Percentiles rank a stretch among this genome's conserved stretches.
phyloP scores from a whole-genome alignment of 257 asterid genomes.

The Mentha longifolia region DNA sequence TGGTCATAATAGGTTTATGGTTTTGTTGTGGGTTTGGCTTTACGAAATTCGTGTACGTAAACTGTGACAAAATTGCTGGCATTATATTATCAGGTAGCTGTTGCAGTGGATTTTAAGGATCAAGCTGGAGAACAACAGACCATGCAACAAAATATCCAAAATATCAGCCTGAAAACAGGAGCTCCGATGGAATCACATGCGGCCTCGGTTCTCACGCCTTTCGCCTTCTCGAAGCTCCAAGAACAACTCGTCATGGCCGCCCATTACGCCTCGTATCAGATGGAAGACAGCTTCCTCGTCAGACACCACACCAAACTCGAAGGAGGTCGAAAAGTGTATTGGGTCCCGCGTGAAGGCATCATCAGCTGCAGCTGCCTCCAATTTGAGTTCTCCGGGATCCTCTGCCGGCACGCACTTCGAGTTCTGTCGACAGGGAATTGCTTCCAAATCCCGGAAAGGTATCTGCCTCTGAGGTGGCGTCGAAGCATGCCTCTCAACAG shows the following conservation, averaged over 20 bases:
- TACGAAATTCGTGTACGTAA: too few relatives aligned
- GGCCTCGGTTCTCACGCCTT: conserved; percentile 86
- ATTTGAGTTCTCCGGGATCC: conserved; percentile 90
- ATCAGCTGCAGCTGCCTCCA: conserved; percentile 92
- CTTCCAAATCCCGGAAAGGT: conserved; percentile 90
- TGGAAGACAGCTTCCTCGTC: conserved; percentile 77
- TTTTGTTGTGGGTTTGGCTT: not conserved
- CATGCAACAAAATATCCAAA: conserved; percentile 96
- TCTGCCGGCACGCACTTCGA: conserved; percentile 90
- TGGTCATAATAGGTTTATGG: too few relatives aligned
- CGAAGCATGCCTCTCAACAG: conserved; percentile 52
- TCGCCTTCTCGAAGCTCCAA: conserved; percentile 90
- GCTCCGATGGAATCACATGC: conserved; percentile 99
- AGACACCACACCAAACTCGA: conserved; percentile 93
- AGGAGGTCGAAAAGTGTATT: conserved; percentile 89
- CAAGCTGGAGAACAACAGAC: conserved; percentile 96
- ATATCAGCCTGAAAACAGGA: conserved; percentile 90
- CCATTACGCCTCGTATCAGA: conserved; percentile 86
- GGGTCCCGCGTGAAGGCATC: conserved; percentile 89
- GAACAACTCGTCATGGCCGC: conserved; percentile 93
- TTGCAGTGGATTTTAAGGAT: conserved; percentile 88
- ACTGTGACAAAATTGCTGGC: too few relatives aligned
- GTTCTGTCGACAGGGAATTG: conserved; percentile 93
- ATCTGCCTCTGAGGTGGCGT: conserved; percentile 79
- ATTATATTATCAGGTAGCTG: conserved; percentile 98